phyloP scores from a whole-genome alignment of 2,329 filamentous ascomycete species.

The Colletotrichum sp. region DNA sequence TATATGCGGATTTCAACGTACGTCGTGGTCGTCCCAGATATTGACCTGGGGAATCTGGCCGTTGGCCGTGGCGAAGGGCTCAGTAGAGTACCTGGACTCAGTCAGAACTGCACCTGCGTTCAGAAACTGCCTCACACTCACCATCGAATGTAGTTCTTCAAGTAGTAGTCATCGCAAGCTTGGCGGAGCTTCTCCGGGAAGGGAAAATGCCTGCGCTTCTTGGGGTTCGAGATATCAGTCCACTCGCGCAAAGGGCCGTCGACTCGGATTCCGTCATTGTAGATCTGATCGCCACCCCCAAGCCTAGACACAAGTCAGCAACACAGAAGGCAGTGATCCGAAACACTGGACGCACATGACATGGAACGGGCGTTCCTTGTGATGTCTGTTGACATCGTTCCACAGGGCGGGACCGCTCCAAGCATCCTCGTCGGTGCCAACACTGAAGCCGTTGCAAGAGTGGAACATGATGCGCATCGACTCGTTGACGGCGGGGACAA shows the following conservation, averaged over 20 bases:
- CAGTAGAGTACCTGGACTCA: conserved; percentile 71
- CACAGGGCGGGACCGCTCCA: conserved; percentile 93
- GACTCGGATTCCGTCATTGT: conserved; percentile 92
- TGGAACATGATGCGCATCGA: conserved; percentile 99
- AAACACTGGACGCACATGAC: conserved; percentile 67
- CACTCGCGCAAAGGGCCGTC: conserved; percentile 81
- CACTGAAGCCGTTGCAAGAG: conserved; percentile 95
- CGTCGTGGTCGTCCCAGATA: conserved; percentile 96
- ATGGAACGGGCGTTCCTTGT: conserved; percentile 84
- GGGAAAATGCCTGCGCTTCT: conserved; percentile 78
- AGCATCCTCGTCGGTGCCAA: conserved; percentile 82
- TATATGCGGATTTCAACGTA: conserved; percentile 43
- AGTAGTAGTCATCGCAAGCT: conserved; percentile 88
- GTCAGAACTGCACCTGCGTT: conserved; percentile 46
- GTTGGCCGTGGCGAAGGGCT: conserved; percentile 84
- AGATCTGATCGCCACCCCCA: conserved; percentile 94
- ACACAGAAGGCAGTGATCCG: neutral
- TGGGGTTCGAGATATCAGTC: conserved; percentile 83
- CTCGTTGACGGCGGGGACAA: conserved; percentile 80
- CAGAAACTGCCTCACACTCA: conserved; percentile 31
- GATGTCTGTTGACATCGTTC: conserved; percentile 88
- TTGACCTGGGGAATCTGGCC: conserved; percentile 96
- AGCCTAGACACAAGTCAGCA: conserved; percentile 59
- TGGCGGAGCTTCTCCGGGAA: conserved; percentile 82
- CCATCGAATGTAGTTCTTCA: conserved; percentile 87